Evolutionary conservation across 78 protist species (phyloP).

Genomic region (Dictyostelium intermedium): DNA sequence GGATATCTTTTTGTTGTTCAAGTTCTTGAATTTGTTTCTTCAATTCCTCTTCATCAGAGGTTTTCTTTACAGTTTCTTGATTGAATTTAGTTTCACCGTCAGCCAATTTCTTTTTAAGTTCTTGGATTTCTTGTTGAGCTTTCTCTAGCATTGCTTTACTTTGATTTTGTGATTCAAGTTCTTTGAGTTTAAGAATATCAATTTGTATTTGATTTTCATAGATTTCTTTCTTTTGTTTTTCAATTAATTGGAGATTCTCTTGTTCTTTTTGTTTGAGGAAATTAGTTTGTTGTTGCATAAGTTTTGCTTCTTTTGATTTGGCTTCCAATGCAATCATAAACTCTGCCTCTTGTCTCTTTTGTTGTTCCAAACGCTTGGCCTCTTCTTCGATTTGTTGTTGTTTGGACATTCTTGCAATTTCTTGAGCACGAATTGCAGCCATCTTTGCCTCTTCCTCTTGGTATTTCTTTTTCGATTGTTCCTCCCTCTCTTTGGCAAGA

Average conservation of each 20-base stretch:
- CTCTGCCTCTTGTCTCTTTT: not conserved
- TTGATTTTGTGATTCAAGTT: not conserved
- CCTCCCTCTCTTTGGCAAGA: not conserved
- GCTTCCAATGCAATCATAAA: not conserved
- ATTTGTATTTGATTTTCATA: slow-evolving; percentile 12
- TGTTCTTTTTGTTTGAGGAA: not conserved
- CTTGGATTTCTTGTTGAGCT: not conserved
- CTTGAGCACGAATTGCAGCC: not conserved
- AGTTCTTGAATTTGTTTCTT: slow-evolving; percentile 31
- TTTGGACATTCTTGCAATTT: not conserved
- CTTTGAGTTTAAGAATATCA: not conserved
- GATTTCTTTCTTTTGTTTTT: slow-evolving; percentile 5
- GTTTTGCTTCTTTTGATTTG: not conserved
- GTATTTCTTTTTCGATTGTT: not conserved
- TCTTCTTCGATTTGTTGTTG: not conserved
- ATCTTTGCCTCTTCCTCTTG: not conserved
- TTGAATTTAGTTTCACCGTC: not conserved
- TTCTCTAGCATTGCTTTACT: not conserved
- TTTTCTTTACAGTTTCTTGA: not conserved
- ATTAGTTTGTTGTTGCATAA: not conserved
- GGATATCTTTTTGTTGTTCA: slow-evolving; percentile 24
- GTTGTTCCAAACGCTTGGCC: not conserved
- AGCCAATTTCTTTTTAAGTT: not conserved
- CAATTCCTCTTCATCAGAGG: not conserved
- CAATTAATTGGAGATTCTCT: not conserved